A percentile compares a stretch with the other conserved stretches of the same genome.
Evolutionary conservation across 2,329 filamentous ascomycete species (phyloP).

Genomic region (Thyridium curvatum): DNA sequence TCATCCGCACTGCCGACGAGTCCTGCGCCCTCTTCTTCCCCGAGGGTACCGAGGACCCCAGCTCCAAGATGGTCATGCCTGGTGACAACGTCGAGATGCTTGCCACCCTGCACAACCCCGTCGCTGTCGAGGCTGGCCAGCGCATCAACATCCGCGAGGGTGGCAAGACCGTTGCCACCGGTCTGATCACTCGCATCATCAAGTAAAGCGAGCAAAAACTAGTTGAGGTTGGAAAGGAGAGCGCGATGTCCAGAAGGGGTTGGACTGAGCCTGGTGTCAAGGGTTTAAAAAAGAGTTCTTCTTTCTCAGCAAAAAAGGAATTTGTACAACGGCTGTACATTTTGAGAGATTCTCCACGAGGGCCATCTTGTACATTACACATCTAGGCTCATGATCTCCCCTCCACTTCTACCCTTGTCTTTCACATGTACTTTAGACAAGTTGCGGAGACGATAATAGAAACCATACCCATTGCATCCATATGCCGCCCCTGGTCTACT

Average conservation of each 20-base stretch:
- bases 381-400: conserved; percentile 13
- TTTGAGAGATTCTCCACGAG: neutral
- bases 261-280: too few relatives aligned
- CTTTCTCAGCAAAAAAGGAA: neutral
- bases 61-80: conserved; percentile 85
- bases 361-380: conserved; percentile 1
- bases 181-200: conserved; percentile 70
- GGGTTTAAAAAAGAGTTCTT: neutral
- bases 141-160: conserved; percentile 98
- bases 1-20: conserved; percentile 86
- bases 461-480: neutral
- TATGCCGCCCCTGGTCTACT: too few relatives aligned
- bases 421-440: conserved; percentile 19
- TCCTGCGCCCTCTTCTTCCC: conserved; percentile 77
- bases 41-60: conserved; percentile 67
- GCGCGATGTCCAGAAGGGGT: neutral
- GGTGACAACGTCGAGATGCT: conserved; percentile 99
- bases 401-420: conserved; percentile 17
- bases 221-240: neutral
- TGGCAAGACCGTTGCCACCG: conserved; percentile 81
- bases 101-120: conserved; percentile 74
- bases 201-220: conserved; percentile 36
- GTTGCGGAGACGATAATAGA: conserved; percentile 9
- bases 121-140: conserved; percentile 86
- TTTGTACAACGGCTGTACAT: conserved; percentile 1